Evolutionary conservation across 31 red algal genomes (phyloP), one percentile per base, ranked within the genome.

Genomic region (Odonthalia washingtoniensis): DNA sequence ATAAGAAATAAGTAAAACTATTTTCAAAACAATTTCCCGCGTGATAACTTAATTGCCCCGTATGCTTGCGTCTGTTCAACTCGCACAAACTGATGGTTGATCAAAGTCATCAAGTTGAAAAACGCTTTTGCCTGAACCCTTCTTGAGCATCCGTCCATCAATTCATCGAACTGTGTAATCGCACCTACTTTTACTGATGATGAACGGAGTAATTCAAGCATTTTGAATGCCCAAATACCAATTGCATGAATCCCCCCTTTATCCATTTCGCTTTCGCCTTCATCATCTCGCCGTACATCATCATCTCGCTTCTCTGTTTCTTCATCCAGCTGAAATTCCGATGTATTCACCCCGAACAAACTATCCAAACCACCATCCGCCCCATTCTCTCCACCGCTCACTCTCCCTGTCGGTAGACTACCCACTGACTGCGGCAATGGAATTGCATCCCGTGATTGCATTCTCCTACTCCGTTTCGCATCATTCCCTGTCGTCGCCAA

Each of bases 241-340:
- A 91, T 85, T 5, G 81, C 62, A 28, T 42, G 36, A 46, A 91
- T 49, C 2, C 80, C 42, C 12, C 43, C 73, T 30, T 44, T 60
- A n/a, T 40, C 33, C 9, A 21, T 6, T 39, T 39, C 44, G 33
- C 14, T 40, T 9, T 42, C 26, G 21, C 9, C 21, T 14, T 57
- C 49, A 57, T 57, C 49, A n/a, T n/a, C n/a, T n/a, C n/a, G n/a
- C n/a, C n/a, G n/a, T n/a, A n/a, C n/a, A n/a, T n/a, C n/a, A 0
- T 66, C 37, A 27, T 70, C 41, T 46, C 41, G 52, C 35, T 74
- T 79, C 42, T 85, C 65, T 41, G 89, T 91, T 41, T 91, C 89
- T 39, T 91, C 89, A 9, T 73, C 33, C 16, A 85, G 66, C 81
- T 91, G 67, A 30, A 91, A 85, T 32, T 91, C 81, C 3, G 89